Evolutionary conservation across 768 basidiomycete genomes (phyloP).

Genomic region (button mushroom (Agaricus bisporus)): DNA sequence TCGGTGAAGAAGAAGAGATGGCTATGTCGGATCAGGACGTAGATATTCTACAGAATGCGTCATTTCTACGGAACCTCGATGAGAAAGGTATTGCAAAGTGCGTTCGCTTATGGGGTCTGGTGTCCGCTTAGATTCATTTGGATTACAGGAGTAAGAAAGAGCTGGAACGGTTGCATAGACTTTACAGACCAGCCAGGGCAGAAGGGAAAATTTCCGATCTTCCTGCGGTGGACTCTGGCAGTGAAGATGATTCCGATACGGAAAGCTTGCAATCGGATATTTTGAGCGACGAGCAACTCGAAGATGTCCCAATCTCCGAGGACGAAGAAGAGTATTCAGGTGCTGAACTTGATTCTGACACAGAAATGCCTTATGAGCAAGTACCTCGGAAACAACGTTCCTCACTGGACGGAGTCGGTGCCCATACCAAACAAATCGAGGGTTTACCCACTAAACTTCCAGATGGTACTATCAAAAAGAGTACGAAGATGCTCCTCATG

Average conservation of each 20-base stretch:
- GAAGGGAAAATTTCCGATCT: slow-evolving; percentile 47
- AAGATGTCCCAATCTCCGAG: slow-evolving; percentile 17
- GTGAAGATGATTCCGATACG: slow-evolving; percentile 32
- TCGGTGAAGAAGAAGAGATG: slow-evolving; percentile 39
- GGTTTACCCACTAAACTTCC: slow-evolving; percentile 84
- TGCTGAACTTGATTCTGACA: slow-evolving; percentile 43
- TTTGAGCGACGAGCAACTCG: slow-evolving; percentile 24
- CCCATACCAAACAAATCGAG: slow-evolving; percentile 28
- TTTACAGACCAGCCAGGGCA: slow-evolving; percentile 52
- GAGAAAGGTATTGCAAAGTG: slow-evolving; percentile 79
- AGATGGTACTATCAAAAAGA: slow-evolving; percentile 63
- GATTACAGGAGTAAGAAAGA: slow-evolving; percentile 76
- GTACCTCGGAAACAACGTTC: slow-evolving; percentile 45
- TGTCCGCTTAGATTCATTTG: neutral
- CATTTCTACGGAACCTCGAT: slow-evolving; percentile 71
- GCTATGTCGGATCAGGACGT: slow-evolving; percentile 67
- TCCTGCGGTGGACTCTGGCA: slow-evolving; percentile 64
- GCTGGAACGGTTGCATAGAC: slow-evolving; percentile 60
- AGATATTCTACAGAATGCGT: slow-evolving; percentile 52
- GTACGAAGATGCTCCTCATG: slow-evolving; percentile 30
- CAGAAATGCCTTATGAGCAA: slow-evolving; percentile 72
- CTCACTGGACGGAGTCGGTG: slow-evolving; percentile 37
- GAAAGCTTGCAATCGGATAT: slow-evolving; percentile 38
- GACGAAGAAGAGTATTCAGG: slow-evolving; percentile 33
- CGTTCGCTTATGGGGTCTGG: slow-evolving; percentile 4